Base-by-base conservation (phyloP, 108 stramenopile species). In the Mediolabrus comicus region DNA sequence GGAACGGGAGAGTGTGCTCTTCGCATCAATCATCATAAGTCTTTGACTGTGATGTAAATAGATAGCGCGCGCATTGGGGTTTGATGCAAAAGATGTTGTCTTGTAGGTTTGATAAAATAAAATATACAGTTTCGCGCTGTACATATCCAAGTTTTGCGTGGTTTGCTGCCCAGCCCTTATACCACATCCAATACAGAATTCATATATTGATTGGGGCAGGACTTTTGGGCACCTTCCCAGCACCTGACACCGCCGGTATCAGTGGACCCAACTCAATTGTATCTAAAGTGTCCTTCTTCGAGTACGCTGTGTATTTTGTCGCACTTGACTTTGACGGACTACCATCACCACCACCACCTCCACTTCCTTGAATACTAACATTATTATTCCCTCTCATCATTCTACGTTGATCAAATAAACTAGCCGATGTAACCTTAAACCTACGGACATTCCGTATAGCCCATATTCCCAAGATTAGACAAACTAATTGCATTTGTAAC, bases 401-500 rank as follows among this genome's bases (percentile, higher is more conserved):
- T 28, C 67, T 60, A 31, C 75, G 75, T n/a, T 57, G 68, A 69
- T 77, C 75, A 33, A 77, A 77, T 32, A 77, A 65, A 59, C 68
- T 69, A 28, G 75, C 75, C n/a, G 75, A 69, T 59, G 52, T 30
- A 24, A 65, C 62, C 32, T 59, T 77, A 24, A 62, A 61, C 38
- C 63, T 56, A 30, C 67, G 61, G 25, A 77, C 75, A 30, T 57
- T 69, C 5, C 75, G 75, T 19, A 77, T 31, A 0, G 68, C 65
- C 51, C 62, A 77, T 24, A 70, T n/a, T 32, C 75, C 75, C 28
- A 69, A 29, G 14, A 77, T 7, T 0, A 77, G 68, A 53, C 75
- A 77, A 4, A 77, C 33, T 24, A 70, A 51, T 70, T 77, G 75
- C 69, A 77, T 70, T 31, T 64, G 46, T 39, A 76, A 55, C 69